phyloP scores from a whole-genome alignment of 352 stramenopile species.

The Globisporangium paddicum region DNA sequence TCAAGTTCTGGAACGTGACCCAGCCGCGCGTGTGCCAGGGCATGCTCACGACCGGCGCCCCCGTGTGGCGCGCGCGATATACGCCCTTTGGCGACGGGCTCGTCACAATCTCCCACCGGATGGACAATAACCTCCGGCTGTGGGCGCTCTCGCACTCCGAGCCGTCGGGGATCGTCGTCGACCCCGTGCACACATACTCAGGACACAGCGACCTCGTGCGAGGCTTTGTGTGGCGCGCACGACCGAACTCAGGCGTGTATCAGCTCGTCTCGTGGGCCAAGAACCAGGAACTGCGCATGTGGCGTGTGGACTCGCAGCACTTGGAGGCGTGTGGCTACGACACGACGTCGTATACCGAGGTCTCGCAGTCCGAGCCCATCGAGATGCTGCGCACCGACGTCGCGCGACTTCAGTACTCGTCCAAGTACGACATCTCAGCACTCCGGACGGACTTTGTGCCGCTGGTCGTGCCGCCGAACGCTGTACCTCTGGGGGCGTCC shows the following conservation, averaged over 20 bases:
- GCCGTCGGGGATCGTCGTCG: slow-evolving; percentile 16
- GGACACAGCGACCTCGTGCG: slow-evolving; percentile 63
- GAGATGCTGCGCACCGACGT: slow-evolving; percentile 24
- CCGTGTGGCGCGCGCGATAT: slow-evolving; percentile 69
- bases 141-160: slow-evolving; percentile 49
- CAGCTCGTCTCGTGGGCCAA: slow-evolving; percentile 81
- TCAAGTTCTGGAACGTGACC: slow-evolving; percentile 80
- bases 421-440: slow-evolving; percentile 62
- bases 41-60: slow-evolving; percentile 48
- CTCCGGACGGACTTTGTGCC: slow-evolving; percentile 77
- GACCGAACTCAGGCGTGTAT: slow-evolving; percentile 33
- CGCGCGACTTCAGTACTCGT: slow-evolving; percentile 24
- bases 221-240: slow-evolving; percentile 60
- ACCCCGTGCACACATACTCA: slow-evolving; percentile 56
- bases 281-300: slow-evolving; percentile 74
- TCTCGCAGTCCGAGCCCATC: slow-evolving; percentile 2
- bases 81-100: slow-evolving; percentile 79
- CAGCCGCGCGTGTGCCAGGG: slow-evolving; percentile 61
- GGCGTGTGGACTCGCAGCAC: slow-evolving; percentile 58
- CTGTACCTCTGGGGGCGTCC: slow-evolving; percentile 48
- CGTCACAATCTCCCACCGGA: slow-evolving; percentile 68
- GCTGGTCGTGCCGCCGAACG: slow-evolving; percentile 56
- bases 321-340: slow-evolving; percentile 60
- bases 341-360: slow-evolving; percentile 27
- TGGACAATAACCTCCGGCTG: slow-evolving; percentile 56